Conservation (phyloP, 2,329 filamentous ascomycete genomes). For the Lomentospora prolificans region DNA sequence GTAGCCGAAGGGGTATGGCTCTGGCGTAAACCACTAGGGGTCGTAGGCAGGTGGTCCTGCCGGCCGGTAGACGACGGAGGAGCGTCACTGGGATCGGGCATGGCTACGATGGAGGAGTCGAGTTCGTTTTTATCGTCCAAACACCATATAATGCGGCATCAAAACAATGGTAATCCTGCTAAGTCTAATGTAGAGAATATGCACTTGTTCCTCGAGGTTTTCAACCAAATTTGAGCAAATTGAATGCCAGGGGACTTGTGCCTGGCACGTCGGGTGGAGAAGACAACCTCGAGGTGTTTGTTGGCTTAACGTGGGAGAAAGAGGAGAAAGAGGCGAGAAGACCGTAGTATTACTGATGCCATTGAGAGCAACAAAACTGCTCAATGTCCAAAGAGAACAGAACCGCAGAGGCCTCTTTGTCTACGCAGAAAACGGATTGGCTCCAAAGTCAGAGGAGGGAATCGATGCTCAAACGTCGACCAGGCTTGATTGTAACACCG, state of each 20-base stretch:
- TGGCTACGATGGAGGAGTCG: background rate
- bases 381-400: background rate
- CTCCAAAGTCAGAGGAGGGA: no score
- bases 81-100: background rate
- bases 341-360: background rate
- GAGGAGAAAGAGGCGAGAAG: background rate
- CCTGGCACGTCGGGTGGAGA: no score
- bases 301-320: background rate
- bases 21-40: constrained; percentile 36
- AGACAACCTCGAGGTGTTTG: no score
- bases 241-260: no score
- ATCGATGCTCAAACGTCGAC: no score
- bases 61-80: background rate
- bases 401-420: no score
- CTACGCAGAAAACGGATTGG: no score
- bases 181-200: no score
- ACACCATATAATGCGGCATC: background rate
- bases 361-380: background rate
- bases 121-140: background rate
- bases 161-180: no score
- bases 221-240: no score
- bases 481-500: no score
- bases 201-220: no score
- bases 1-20: constrained; percentile 25
- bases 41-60: constrained; percentile 27